Conservation (phyloP, 371 early-diverging fungal species). For the Nosema muscidifuracis region DNA sequence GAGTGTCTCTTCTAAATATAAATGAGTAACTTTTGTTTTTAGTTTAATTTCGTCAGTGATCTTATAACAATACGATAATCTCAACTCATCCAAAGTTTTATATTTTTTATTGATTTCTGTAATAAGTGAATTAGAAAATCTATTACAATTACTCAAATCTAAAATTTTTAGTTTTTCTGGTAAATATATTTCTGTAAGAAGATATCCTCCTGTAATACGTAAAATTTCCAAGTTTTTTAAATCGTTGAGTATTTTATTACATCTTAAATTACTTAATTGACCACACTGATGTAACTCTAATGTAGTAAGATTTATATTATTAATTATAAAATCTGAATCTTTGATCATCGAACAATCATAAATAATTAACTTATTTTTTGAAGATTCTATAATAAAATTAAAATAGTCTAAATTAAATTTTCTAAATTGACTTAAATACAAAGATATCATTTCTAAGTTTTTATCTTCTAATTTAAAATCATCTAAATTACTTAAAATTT, state of each 20-base stretch:
- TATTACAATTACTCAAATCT: slow-evolving; percentile 39
- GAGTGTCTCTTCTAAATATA: slow-evolving; percentile 31
- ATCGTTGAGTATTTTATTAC: slow-evolving; percentile 1
- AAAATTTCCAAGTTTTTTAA: slow-evolving; percentile 17
- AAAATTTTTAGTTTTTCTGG: slow-evolving; percentile 16
- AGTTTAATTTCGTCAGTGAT: slow-evolving; percentile 10
- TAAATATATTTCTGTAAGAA: slow-evolving; percentile 24
- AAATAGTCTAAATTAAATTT: slow-evolving; percentile 10
- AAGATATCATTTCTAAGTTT: neutral
- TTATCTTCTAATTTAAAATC: slow-evolving; percentile 8
- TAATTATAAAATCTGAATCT: slow-evolving; percentile 8
- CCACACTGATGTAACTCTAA: slow-evolving; percentile 39
- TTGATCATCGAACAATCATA: slow-evolving; percentile 45
- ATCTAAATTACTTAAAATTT: slow-evolving; percentile 15
- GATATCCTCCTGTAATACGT: slow-evolving; percentile 31
- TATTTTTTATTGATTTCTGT: slow-evolving; percentile 22
- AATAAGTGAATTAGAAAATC: slow-evolving; percentile 35
- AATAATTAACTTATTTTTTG: slow-evolving; percentile 18
- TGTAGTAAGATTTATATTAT: neutral
- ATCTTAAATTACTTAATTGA: slow-evolving; percentile 15
- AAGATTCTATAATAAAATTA: slow-evolving; percentile 12
- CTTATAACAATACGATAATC: slow-evolving; percentile 42
- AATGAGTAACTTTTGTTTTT: slow-evolving; percentile 5
- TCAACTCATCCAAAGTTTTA: slow-evolving; percentile 23
- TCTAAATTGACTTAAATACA: slow-evolving; percentile 31